A percentile compares a stretch with the other conserved stretches of the same genome.
phyloP scores from a whole-genome alignment of 805 yeast species.

The Candida krabiensis region DNA sequence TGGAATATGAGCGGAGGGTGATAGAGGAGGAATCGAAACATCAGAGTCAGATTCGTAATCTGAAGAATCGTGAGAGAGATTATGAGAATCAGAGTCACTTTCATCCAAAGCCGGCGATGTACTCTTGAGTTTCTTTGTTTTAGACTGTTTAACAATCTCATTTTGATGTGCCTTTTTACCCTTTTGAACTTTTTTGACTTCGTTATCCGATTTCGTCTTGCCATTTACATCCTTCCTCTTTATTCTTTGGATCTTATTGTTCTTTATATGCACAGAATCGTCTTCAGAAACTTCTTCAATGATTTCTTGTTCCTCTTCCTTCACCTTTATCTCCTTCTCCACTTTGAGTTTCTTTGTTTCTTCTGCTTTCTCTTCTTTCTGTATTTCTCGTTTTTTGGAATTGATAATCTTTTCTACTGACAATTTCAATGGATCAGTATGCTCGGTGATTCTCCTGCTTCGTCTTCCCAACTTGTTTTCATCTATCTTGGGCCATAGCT shows the following conservation, averaged over 20 bases:
- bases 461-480: constrained; percentile 25
- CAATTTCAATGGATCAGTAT: constrained; percentile 23
- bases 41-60: constrained; percentile 16
- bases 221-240: too few species aligned
- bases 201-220: not conserved
- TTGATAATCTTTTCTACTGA: constrained; percentile 21
- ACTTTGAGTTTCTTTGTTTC: constrained; percentile 1
- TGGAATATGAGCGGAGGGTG: constrained; percentile 21
- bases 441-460: constrained; percentile 23
- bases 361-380: constrained; percentile 4
- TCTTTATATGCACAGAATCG: not conserved
- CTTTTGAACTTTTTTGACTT: not conserved
- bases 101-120: too few species aligned
- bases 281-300: constrained; percentile 4
- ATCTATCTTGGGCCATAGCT: constrained; percentile 39
- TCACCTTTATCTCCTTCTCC: constrained; percentile 1
- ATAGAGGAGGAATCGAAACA: constrained; percentile 16
- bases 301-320: constrained; percentile 6
- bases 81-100: constrained; percentile 3
- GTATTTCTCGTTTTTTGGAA: constrained; percentile 5
- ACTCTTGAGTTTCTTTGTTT: not conserved
- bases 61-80: not conserved
- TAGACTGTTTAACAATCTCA: not conserved
- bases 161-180: not conserved
- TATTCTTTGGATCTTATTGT: not conserved